Evolutionary conservation across 495 filamentous ascomycete species (phyloP).

Genomic region (Penicillium samsonianum): DNA sequence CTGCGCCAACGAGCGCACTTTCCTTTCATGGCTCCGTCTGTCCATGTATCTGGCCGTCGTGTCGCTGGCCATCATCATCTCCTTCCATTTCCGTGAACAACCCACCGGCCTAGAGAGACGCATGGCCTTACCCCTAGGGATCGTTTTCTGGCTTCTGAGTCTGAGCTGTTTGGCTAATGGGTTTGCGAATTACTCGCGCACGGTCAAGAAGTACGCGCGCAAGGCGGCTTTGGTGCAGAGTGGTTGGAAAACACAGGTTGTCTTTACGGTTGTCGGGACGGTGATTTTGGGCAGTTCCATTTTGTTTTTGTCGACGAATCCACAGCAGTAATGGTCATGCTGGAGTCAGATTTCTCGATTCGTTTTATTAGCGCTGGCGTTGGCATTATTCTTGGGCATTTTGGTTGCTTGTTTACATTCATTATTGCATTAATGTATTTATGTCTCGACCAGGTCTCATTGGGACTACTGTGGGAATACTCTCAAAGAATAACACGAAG

Average conservation of each 20-base stretch:
- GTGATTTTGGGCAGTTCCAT: conserved; percentile 80
- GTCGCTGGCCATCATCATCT: conserved; percentile 83
- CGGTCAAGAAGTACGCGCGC: conserved; percentile 79
- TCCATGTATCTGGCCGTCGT: conserved; percentile 90
- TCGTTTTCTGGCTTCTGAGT: conserved; percentile 84
- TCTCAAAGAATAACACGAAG: background rate
- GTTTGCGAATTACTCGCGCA: conserved; percentile 82
- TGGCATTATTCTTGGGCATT: conserved; percentile 4
- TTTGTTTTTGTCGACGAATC: conserved; percentile 61
- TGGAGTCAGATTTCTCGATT: background rate
- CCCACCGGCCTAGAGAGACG: conserved; percentile 69
- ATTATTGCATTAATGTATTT: background rate
- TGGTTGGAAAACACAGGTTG: conserved; percentile 86
- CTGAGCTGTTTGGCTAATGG: conserved; percentile 74
- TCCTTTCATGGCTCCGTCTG: conserved; percentile 92
- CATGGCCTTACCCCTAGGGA: conserved; percentile 80
- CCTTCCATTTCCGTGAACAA: conserved; percentile 81
- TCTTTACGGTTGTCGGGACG: conserved; percentile 74
- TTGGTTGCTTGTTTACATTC: background rate
- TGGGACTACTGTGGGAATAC: background rate
- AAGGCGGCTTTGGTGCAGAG: conserved; percentile 84
- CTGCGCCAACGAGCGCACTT: conserved; percentile 64
- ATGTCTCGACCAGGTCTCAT: background rate
- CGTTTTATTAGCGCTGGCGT: conserved; percentile 12
- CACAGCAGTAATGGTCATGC: conserved; percentile 11